Conservation (phyloP, 2,329 filamentous ascomycete species). For the Phaeosphaeriaceae sp. region DNA sequence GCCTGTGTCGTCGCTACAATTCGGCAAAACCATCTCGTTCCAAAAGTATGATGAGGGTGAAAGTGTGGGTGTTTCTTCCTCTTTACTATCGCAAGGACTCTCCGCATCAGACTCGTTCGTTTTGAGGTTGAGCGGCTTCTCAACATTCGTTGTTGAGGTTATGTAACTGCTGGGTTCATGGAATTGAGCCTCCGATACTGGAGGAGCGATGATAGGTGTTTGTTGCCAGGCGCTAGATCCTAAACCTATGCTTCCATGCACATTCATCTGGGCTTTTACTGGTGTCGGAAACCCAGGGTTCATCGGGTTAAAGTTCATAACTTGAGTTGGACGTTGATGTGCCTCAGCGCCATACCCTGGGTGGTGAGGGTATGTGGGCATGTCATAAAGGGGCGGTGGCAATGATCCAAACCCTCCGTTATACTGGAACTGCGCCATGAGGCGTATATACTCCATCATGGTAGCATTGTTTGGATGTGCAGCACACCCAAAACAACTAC, state of each 20-base stretch:
- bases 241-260: constrained; percentile 26
- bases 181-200: constrained; percentile 21
- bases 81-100: constrained; percentile 38
- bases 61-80: constrained; percentile 42
- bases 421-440: constrained; percentile 46
- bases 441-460: constrained; percentile 61
- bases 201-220: constrained; percentile 17
- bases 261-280: constrained; percentile 25
- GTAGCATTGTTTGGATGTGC: constrained; percentile 72
- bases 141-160: constrained; percentile 14
- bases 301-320: constrained; percentile 20
- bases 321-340: constrained; percentile 10
- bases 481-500: constrained; percentile 71
- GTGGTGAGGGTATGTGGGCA: constrained; percentile 45
- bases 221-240: constrained; percentile 36
- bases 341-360: constrained; percentile 37
- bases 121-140: constrained; percentile 17
- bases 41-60: constrained; percentile 49
- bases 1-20: constrained; percentile 57
- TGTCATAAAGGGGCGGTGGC: constrained; percentile 42
- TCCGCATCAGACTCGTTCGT: constrained; percentile 24
- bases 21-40: constrained; percentile 45
- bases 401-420: constrained; percentile 40
- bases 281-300: constrained; percentile 26
- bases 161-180: constrained; percentile 16